Evolutionary conservation across 345 rosid species (phyloP), one percentile per base, ranked within the genome.

Genomic region (Syzygium oleosum): DNA sequence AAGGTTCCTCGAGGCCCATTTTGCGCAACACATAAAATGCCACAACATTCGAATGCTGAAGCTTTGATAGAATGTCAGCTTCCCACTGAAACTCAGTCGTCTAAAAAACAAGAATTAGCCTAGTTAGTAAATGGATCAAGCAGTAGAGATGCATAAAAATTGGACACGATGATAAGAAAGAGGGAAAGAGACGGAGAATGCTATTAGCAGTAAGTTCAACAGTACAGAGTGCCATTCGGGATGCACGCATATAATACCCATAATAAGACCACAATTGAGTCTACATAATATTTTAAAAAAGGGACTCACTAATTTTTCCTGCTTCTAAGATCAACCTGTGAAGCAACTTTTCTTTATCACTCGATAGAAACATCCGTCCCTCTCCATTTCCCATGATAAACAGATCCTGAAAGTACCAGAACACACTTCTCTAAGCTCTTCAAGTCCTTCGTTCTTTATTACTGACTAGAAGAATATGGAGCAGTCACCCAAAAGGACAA

Each of bases 21-120:
- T 92, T 93, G 95, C 86, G 95, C 99, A 85, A 96, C 99, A 86
- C 98, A 92, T 97, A 95, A 91, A 97, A 96, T 87, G 99, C 98
- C 89, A 96, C 94, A 87, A 97, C 97, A 92, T 97, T 97, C 84
- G 98, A 97, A 90, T 97, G 99, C 89, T 96, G 98, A 90, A 94
- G 96, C 90, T 94, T 94, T 78, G 98, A 94, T 88, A 95, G 46
- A 43, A 43, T 43, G 46, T 43, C 46, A 43, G 46, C 46, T 43
- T 43, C 46, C 46, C 46, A 43, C 46, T 43, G 46, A 43, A 43
- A 43, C 46, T 43, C 46, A 43, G 46, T 43, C 46, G 7, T 92
- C 99, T 94, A 88, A 87, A 54, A 17, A 87, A 23, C 84, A 56
- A 85, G 85, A 85, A 12, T 52, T n/a, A 12, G 25, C 41, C 10